Evolutionary conservation across 306 rosid genomes (phyloP).

Genomic region (Abrus precatorius): DNA sequence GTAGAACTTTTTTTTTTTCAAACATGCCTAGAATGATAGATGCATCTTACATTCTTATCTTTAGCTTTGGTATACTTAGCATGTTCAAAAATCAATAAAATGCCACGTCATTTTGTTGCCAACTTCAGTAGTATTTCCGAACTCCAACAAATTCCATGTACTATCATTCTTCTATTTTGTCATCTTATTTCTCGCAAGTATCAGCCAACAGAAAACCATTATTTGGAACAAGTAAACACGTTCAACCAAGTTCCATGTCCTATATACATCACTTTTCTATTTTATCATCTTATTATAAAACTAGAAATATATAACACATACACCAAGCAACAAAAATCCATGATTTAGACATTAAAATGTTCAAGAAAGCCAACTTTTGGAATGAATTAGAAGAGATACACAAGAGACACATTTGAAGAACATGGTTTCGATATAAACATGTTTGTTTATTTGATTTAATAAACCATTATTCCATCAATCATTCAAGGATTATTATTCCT

Average conservation of each 20-base stretch:
- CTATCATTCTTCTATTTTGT: constrained; percentile 9
- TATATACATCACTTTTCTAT: constrained; percentile 1
- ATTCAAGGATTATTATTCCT: constrained; percentile 49
- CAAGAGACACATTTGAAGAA: constrained; percentile 4
- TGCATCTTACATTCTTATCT: too few species aligned
- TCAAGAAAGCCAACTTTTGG: constrained; percentile 39
- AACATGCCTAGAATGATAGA: too few species aligned
- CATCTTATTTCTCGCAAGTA: constrained; percentile 12
- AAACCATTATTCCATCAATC: constrained; percentile 50
- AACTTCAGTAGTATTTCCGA: neutral
- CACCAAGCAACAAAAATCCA: neutral
- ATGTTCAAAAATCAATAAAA: neutral
- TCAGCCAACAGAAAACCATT: constrained; percentile 2
- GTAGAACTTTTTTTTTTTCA: too few species aligned
- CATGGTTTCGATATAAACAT: constrained; percentile 3
- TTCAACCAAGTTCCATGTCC: neutral
- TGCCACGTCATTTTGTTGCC: neutral
- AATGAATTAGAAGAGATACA: constrained; percentile 31
- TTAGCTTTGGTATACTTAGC: neutral
- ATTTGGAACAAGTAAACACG: neutral
- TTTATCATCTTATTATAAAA: constrained; percentile 9
- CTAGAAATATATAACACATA: neutral
- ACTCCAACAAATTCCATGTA: constrained; percentile 12
- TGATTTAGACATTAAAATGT: constrained; percentile 26
- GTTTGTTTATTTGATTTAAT: constrained; percentile 27